phyloP scores from a whole-genome alignment of 1,139 yeast genomes.

The Magnusiomyces fungicola region DNA sequence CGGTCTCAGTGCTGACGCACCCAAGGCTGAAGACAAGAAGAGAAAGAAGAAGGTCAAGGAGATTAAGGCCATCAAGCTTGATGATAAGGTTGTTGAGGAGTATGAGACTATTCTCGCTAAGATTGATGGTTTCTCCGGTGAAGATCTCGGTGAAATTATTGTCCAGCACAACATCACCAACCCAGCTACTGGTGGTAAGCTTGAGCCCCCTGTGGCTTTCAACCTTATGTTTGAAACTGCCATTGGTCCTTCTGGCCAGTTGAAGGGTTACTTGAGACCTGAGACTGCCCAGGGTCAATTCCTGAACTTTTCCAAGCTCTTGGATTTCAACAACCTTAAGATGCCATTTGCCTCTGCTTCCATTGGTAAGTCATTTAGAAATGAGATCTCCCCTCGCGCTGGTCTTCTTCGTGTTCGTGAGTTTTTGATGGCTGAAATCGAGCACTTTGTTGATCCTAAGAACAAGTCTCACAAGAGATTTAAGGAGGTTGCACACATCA shows the following conservation, averaged over 20 bases:
- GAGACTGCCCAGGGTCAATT: slow-evolving; percentile 99
- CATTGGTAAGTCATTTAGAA: slow-evolving; percentile 97
- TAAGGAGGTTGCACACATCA: slow-evolving; percentile 62
- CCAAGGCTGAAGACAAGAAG: slow-evolving; percentile 56
- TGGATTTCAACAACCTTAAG: slow-evolving; percentile 90
- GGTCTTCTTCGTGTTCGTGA: slow-evolving; percentile 97
- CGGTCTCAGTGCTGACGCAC: slow-evolving; percentile 53
- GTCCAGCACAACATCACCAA: slow-evolving; percentile 72
- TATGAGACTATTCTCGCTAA: slow-evolving; percentile 77
- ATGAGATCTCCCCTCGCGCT: slow-evolving; percentile 97
- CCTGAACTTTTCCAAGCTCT: slow-evolving; percentile 84
- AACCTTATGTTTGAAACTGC: slow-evolving; percentile 99
- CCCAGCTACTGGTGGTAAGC: slow-evolving; percentile 80
- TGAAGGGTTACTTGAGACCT: slow-evolving; percentile 94
- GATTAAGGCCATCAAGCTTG: slow-evolving; percentile 80
- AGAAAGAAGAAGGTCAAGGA: slow-evolving; percentile 92
- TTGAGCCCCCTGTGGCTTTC: slow-evolving; percentile 90
- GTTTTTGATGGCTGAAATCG: slow-evolving; percentile 98
- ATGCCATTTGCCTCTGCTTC: slow-evolving; percentile 99
- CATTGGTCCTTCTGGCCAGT: slow-evolving; percentile 95
- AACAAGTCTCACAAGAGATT: slow-evolving; percentile 80
- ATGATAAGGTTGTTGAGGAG: slow-evolving; percentile 68
- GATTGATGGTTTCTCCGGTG: slow-evolving; percentile 94
- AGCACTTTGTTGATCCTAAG: slow-evolving; percentile 92
- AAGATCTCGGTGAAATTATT: slow-evolving; percentile 84